These are phyloP conservation scores for Akebia trifoliata DNA, from an alignment of 164 flowering plant species.

Conservation along the genomic window DNA sequence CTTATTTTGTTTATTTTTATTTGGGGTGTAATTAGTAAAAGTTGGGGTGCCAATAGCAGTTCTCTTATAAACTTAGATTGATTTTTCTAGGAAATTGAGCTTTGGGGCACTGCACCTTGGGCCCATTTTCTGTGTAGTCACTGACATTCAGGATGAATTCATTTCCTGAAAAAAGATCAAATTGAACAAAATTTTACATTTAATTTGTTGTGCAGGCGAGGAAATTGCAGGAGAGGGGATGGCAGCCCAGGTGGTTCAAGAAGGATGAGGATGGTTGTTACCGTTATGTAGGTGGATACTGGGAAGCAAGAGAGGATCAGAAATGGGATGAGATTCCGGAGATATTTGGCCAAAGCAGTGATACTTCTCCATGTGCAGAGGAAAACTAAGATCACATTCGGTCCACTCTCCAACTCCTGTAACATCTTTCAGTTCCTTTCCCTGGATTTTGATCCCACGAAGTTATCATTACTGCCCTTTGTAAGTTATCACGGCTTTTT, in stretches of 20 bases:
- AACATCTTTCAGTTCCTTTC: neutral
- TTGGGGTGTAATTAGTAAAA: no score
- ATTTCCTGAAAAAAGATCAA: no score
- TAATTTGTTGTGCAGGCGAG: constrained; percentile 57
- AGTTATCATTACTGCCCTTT: no score
- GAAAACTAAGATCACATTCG: constrained; percentile 15
- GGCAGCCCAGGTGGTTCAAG: constrained; percentile 93
- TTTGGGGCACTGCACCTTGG: no score
- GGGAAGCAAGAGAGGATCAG: constrained; percentile 77
- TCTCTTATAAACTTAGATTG: no score
- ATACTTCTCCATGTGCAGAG: constrained; percentile 24
- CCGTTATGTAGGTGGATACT: constrained; percentile 79
- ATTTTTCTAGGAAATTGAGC: no score
- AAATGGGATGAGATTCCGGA: constrained; percentile 78
- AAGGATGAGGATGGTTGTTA: constrained; percentile 89
- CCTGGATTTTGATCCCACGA: no score
- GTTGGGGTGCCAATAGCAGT: no score
- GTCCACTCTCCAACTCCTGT: neutral
- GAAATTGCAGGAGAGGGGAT: constrained; percentile 90
- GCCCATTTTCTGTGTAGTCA: no score
- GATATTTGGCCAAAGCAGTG: constrained; percentile 56
- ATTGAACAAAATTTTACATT: neutral
- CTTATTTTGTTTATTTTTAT: no score
- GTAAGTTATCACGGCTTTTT: no score
- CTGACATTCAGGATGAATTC: neutral